Conservation (phyloP, 768 basidiomycete genomes). For the Neoboletus brunneissimus region DNA sequence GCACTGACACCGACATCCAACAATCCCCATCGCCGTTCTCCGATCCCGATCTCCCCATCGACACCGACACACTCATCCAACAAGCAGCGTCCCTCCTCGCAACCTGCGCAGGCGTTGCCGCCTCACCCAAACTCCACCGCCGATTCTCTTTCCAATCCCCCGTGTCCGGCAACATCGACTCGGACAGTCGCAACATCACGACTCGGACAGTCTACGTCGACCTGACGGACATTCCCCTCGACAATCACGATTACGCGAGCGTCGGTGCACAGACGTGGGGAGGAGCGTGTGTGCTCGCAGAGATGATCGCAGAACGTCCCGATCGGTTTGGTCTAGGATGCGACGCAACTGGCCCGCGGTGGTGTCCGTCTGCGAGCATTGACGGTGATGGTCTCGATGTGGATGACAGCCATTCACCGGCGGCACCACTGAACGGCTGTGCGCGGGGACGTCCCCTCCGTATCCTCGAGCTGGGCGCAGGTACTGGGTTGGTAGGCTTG, state of each 20-base stretch:
- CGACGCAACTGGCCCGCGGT: not conserved
- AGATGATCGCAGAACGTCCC: conserved; percentile 63
- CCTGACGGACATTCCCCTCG: conserved; percentile 66
- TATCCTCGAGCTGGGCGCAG: conserved; percentile 55
- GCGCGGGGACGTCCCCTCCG: conserved; percentile 25
- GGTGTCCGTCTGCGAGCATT: too few relatives aligned
- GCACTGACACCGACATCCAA: not conserved
- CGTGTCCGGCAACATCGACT: too few relatives aligned
- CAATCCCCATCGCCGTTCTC: not conserved
- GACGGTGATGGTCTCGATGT: not conserved
- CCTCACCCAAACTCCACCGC: conserved; percentile 57
- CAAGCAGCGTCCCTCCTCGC: conserved; percentile 63
- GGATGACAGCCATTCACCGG: not conserved
- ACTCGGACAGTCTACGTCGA: conserved; percentile 33
- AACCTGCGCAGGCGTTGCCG: conserved; percentile 58
- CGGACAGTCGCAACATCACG: conserved; percentile 8
- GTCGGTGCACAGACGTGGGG: conserved; percentile 92
- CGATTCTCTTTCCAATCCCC: conserved; percentile 45
- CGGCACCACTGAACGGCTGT: not conserved
- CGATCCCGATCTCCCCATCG: not conserved
- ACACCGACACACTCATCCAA: conserved; percentile 42
- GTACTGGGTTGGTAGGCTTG: conserved; percentile 53
- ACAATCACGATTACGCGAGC: conserved; percentile 65
- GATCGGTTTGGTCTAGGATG: conserved; percentile 42
- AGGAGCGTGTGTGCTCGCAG: conserved; percentile 75